Percentiles rank a stretch among this genome's conserved stretches.
phyloP scores from a whole-genome alignment of 768 basidiomycete species.

The Lactarius akahatsu region DNA sequence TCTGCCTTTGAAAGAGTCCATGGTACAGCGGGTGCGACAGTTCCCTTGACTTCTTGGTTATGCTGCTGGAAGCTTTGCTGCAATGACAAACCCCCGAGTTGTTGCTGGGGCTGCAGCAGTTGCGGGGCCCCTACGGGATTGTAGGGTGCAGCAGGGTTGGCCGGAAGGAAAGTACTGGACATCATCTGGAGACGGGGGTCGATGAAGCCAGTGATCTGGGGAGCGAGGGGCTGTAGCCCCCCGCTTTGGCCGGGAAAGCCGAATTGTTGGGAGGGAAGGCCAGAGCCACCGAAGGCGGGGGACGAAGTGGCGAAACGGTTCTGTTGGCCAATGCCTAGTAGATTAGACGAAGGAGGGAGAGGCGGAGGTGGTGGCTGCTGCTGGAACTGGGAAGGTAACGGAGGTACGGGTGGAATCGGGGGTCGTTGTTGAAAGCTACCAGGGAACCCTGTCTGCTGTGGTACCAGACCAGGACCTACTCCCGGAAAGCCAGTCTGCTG shows the following conservation, averaged over 20 bases:
- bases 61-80: constrained; percentile 88
- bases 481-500: constrained; percentile 58
- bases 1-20: constrained; percentile 89
- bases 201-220: constrained; percentile 76
- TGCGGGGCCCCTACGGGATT: constrained; percentile 61
- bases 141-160: constrained; percentile 60
- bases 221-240: constrained; percentile 48
- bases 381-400: constrained; percentile 33
- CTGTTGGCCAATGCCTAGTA: constrained; percentile 45
- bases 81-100: constrained; percentile 51
- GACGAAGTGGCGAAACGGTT: constrained; percentile 57
- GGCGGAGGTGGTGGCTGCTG: constrained; percentile 56
- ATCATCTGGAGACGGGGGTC: constrained; percentile 87
- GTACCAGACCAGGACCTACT: constrained; percentile 36
- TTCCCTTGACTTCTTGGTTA: constrained; percentile 70
- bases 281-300: constrained; percentile 47
- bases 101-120: constrained; percentile 54
- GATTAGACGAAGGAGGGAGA: constrained; percentile 60
- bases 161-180: constrained; percentile 90
- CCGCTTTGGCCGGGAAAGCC: constrained; percentile 51
- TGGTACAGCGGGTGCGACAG: constrained; percentile 64
- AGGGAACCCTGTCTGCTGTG: constrained; percentile 58
- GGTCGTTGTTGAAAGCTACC: constrained; percentile 39
- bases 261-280: constrained; percentile 53
- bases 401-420: constrained; percentile 32